Evolutionary conservation across 768 basidiomycete species (phyloP).

Genomic region (Tephrocybe sp.): DNA sequence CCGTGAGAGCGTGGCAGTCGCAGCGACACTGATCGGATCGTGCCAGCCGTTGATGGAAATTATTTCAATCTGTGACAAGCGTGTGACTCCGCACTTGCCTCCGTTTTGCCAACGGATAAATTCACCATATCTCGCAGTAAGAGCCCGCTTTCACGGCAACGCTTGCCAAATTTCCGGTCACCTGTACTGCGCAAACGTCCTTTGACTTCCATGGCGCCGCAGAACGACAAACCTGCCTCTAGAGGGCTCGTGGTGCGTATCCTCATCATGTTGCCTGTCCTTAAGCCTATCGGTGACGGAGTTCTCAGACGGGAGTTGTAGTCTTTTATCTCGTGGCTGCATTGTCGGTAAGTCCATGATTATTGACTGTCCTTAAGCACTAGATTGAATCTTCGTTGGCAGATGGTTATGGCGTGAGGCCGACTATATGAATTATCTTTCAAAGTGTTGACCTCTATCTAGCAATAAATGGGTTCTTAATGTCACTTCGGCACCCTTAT

Average conservation of each 20-base stretch:
- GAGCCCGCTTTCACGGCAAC: constrained; percentile 13
- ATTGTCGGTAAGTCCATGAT: constrained; percentile 62
- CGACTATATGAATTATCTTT: constrained; percentile 1
- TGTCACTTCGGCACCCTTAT: constrained; percentile 70
- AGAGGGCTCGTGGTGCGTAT: constrained; percentile 43
- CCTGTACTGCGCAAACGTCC: constrained; percentile 11
- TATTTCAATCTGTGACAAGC: not conserved
- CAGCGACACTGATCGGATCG: too few species aligned
- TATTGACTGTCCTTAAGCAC: not conserved
- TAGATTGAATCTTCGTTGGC: constrained; percentile 6
- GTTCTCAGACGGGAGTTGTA: constrained; percentile 65
- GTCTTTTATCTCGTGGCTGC: constrained; percentile 89
- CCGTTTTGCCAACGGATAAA: constrained; percentile 5
- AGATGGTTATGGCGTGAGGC: constrained; percentile 91
- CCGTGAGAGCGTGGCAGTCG: too few species aligned
- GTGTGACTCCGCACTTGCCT: not conserved
- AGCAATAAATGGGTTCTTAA: constrained; percentile 94
- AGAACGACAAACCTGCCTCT: constrained; percentile 37
- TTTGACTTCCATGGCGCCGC: constrained; percentile 23
- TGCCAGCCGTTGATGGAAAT: too few species aligned
- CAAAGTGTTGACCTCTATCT: constrained; percentile 1
- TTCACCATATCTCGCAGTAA: constrained; percentile 15
- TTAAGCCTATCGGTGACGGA: not conserved
- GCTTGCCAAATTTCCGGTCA: constrained; percentile 8
- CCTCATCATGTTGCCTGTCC: not conserved